phyloP scores from a whole-genome alignment of 345 rosid species.

The Geranium rotundifolium region DNA sequence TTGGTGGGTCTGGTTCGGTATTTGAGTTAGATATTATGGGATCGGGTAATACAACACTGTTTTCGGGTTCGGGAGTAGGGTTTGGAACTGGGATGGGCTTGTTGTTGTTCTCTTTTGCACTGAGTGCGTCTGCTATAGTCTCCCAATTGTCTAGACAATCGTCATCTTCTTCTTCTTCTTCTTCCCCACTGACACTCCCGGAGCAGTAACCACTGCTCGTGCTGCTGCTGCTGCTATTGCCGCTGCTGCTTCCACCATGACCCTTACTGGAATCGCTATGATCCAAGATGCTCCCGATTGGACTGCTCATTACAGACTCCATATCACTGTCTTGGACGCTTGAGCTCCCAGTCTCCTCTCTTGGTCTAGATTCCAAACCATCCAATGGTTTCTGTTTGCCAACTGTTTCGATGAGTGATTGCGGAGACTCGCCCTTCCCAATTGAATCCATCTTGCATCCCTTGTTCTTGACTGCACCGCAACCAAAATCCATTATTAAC shows the following conservation, averaged over 20 bases:
- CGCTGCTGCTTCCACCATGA: constrained; percentile 32
- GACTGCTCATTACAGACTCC: constrained; percentile 53
- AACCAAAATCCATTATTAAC: neutral
- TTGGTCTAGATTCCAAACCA: constrained; percentile 25
- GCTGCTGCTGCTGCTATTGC: constrained; percentile 30
- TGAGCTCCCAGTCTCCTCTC: constrained; percentile 23
- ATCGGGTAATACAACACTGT: constrained; percentile 11
- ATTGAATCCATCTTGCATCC: constrained; percentile 32
- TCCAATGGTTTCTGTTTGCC: constrained; percentile 31
- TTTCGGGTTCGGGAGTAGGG: constrained; percentile 16
- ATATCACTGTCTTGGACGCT: constrained; percentile 43
- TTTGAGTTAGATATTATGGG: constrained; percentile 7
- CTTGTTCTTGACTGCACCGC: constrained; percentile 40
- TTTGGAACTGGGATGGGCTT: constrained; percentile 7
- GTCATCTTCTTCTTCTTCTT: constrained; percentile 65
- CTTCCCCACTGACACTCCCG: constrained; percentile 49
- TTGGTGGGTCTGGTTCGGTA: constrained; percentile 9
- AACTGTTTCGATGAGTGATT: constrained; percentile 20
- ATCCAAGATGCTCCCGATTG: constrained; percentile 17
- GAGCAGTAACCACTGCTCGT: constrained; percentile 81
- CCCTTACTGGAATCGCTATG: constrained; percentile 35
- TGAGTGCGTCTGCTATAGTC: constrained; percentile 87
- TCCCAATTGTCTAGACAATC: constrained; percentile 94
- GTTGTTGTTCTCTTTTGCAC: constrained; percentile 33
- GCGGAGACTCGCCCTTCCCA: constrained; percentile 13